A percentile compares a stretch with the other conserved stretches of the same genome.
Evolutionary conservation across 768 basidiomycete species (phyloP).

Genomic region (Russula foetens): DNA sequence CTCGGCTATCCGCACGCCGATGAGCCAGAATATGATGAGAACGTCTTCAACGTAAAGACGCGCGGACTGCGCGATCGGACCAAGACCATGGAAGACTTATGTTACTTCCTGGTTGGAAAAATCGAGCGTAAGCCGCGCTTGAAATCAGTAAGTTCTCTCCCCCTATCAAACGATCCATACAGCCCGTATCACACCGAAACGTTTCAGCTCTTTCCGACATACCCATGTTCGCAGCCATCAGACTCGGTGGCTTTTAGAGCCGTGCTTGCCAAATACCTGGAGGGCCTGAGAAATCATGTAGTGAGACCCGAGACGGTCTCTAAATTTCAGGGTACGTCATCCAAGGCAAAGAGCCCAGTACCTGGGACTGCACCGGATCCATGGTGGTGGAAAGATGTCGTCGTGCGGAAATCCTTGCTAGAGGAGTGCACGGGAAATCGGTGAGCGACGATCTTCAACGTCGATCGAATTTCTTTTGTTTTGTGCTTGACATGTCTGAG

Average conservation of each 20-base stretch:
- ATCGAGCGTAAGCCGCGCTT: conserved; percentile 31
- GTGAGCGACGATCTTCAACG: conserved; percentile 25
- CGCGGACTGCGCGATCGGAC: conserved; percentile 44
- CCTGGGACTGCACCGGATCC: conserved; percentile 14
- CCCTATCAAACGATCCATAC: conserved; percentile 10
- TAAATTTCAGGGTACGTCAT: conserved; percentile 6
- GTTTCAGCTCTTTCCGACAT: conserved; percentile 38
- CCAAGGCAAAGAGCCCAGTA: conserved; percentile 19
- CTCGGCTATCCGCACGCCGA: conserved; percentile 42
- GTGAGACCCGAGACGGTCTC: conserved; percentile 27
- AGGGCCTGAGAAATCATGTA: conserved; percentile 35
- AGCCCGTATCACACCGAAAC: background rate
- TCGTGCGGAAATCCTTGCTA: conserved; percentile 46
- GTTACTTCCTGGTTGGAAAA: conserved; percentile 40
- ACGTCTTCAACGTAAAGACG: conserved; percentile 36
- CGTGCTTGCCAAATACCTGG: conserved; percentile 43
- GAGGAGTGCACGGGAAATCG: conserved; percentile 47
- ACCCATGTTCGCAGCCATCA: conserved; percentile 46
- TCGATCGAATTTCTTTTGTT: background rate
- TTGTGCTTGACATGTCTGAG: background rate
- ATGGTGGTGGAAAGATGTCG: conserved; percentile 53
- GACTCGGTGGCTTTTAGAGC: conserved; percentile 45
- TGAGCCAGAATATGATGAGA: conserved; percentile 41
- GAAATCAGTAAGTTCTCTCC: conserved; percentile 21
- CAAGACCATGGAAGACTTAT: conserved; percentile 44